Percentiles rank a stretch among this genome's conserved stretches.
These are phyloP conservation scores for Ceratocystis diversiconidia DNA, from an alignment of 2,329 filamentous ascomycete species.

Conservation along the genomic window DNA sequence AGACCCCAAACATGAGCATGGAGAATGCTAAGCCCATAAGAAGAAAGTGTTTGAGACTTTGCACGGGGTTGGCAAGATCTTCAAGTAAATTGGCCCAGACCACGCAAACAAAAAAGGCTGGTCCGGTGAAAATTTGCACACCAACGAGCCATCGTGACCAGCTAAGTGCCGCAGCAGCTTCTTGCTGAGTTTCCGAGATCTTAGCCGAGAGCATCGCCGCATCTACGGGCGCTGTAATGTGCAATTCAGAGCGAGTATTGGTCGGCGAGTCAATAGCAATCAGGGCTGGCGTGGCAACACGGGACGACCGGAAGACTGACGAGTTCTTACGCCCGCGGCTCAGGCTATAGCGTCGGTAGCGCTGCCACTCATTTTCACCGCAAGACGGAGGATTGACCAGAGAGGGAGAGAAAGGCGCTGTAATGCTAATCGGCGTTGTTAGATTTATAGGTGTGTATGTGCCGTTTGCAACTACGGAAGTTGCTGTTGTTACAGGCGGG, in stretches of 20 bases:
- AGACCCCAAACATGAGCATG: constrained; percentile 46
- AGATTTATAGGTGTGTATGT: background rate
- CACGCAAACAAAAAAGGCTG: constrained; percentile 66
- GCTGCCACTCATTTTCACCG: constrained; percentile 37
- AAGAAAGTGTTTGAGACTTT: constrained; percentile 40
- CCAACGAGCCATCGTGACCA: constrained; percentile 91
- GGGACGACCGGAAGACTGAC: constrained; percentile 21
- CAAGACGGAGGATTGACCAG: background rate
- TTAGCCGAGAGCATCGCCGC: constrained; percentile 9
- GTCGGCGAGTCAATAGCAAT: constrained; percentile 22
- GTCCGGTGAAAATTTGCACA: constrained; percentile 74
- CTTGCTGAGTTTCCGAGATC: constrained; percentile 11
- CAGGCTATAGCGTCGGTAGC: constrained; percentile 38
- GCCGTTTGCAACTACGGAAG: background rate
- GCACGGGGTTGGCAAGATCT: constrained; percentile 39
- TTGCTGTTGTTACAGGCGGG: background rate
- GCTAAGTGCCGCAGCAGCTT: constrained; percentile 32
- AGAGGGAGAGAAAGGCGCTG: constrained; percentile 26
- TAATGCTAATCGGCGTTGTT: background rate
- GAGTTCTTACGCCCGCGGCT: constrained; percentile 22
- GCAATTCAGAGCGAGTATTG: constrained; percentile 16
- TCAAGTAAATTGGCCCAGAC: constrained; percentile 55
- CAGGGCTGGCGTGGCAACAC: constrained; percentile 25
- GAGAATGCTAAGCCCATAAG: constrained; percentile 56
- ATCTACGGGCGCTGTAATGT: constrained; percentile 7